Evolutionary conservation across 1,284 basidiomycete genomes (phyloP).

Genomic region (Boletus smithii): DNA sequence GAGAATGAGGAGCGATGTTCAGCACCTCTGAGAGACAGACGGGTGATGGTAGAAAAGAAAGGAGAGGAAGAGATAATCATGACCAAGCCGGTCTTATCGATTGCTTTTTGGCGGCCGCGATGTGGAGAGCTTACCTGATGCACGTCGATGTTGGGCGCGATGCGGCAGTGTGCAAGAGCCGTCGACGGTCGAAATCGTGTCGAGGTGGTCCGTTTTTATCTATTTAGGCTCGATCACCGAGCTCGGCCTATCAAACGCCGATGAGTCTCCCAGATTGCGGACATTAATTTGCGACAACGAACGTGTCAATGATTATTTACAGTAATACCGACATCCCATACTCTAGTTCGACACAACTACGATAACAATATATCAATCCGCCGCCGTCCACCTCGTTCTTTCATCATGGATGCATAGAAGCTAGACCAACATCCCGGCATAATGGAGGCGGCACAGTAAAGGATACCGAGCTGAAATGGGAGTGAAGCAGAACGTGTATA

Average conservation of each 20-base stretch:
- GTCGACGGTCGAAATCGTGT: neutral
- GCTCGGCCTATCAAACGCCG: slow-evolving; percentile 11
- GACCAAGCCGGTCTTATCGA: slow-evolving; percentile 19
- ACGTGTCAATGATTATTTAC: too few relatives aligned
- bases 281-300: too few relatives aligned
- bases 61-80: slow-evolving; percentile 11
- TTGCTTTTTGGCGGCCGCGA: slow-evolving; percentile 5
- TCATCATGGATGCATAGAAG: slow-evolving; percentile 4
- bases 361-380: slow-evolving; percentile 27
- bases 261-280: neutral
- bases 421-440: slow-evolving; percentile 10
- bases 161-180: slow-evolving; percentile 8
- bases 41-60: slow-evolving; percentile 18
- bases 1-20: slow-evolving; percentile 8
- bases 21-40: slow-evolving; percentile 14
- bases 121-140: slow-evolving; percentile 20
- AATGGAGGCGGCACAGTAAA: slow-evolving; percentile 5
- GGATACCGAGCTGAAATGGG: slow-evolving; percentile 7
- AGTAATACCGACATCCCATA: slow-evolving; percentile 4
- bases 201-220: slow-evolving; percentile 17
- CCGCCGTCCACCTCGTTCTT: slow-evolving; percentile 5
- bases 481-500: slow-evolving; percentile 29
- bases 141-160: slow-evolving; percentile 5
- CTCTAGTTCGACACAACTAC: slow-evolving; percentile 6
- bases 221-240: neutral